Conservation (phyloP, 345 rosid species). For the Litchi chinensis region DNA sequence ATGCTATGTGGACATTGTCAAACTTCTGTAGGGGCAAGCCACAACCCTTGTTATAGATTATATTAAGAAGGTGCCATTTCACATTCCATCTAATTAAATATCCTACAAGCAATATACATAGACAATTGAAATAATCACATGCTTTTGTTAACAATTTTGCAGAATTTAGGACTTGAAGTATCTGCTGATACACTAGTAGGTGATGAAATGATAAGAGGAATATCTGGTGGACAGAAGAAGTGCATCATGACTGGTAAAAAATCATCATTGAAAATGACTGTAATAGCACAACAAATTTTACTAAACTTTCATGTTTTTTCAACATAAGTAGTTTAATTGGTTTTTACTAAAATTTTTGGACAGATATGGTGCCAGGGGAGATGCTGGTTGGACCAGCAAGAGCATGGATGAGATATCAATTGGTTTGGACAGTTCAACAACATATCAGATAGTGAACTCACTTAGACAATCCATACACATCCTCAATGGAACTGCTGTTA, state of each 20-base stretch:
- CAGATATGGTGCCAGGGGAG: slow-evolving; percentile 47
- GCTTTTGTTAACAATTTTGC: neutral
- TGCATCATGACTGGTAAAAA: slow-evolving; percentile 51
- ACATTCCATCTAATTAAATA: too few relatives aligned
- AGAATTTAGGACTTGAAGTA: slow-evolving; percentile 63
- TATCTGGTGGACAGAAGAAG: slow-evolving; percentile 64
- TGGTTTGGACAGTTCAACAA: slow-evolving; percentile 82
- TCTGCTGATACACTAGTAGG: slow-evolving; percentile 67
- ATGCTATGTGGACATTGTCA: too few relatives aligned
- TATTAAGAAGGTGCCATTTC: too few relatives aligned
- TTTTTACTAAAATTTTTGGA: neutral
- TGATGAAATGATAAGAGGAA: slow-evolving; percentile 60
- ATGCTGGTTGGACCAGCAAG: slow-evolving; percentile 81
- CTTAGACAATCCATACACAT: slow-evolving; percentile 59
- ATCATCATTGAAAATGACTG: too few relatives aligned
- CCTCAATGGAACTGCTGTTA: slow-evolving; percentile 67
- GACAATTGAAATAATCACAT: too few relatives aligned
- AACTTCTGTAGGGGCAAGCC: too few relatives aligned
- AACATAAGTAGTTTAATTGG: too few relatives aligned
- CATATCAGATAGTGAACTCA: slow-evolving; percentile 78
- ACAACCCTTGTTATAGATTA: too few relatives aligned
- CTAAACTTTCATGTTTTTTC: neutral
- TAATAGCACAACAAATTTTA: neutral
- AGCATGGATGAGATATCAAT: slow-evolving; percentile 89
- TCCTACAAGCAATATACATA: too few relatives aligned